Conservation (phyloP, 768 basidiomycete species). For the Coprinopsis marcescibilis region DNA sequence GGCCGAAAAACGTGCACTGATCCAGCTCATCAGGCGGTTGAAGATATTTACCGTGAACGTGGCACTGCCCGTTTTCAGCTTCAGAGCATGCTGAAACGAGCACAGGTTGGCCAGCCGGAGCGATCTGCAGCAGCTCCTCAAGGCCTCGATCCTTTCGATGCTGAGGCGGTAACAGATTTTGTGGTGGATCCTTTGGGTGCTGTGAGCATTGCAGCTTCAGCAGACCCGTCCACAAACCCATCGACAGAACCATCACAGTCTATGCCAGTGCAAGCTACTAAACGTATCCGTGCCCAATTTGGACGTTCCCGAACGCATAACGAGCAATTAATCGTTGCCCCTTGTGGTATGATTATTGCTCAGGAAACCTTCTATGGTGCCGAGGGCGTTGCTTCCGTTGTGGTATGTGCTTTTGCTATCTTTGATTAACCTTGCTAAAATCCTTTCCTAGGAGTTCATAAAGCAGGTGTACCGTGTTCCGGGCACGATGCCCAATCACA, state of each 20-base stretch:
- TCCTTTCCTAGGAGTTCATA: slow-evolving; percentile 15
- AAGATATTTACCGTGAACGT: slow-evolving; percentile 3
- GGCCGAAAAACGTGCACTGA: slow-evolving; percentile 4
- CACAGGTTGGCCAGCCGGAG: slow-evolving; percentile 9
- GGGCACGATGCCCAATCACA: slow-evolving; percentile 16
- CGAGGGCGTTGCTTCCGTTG: slow-evolving; percentile 15
- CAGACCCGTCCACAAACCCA: neutral
- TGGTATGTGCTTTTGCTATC: slow-evolving; percentile 17
- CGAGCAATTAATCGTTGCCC: slow-evolving; percentile 22
- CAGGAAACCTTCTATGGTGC: slow-evolving; percentile 20
- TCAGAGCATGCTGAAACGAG: slow-evolving; percentile 1
- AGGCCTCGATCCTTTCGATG: neutral
- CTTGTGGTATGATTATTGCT: slow-evolving; percentile 25
- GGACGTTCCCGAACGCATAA: slow-evolving; percentile 22
- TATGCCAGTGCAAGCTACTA: too few species aligned
- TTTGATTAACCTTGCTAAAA: slow-evolving; percentile 1
- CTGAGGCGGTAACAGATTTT: neutral
- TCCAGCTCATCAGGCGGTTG: slow-evolving; percentile 8
- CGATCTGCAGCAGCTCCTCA: neutral
- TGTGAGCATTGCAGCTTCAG: neutral
- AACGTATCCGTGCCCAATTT: slow-evolving; percentile 17
- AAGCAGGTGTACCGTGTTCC: slow-evolving; percentile 11
- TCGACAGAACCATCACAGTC: too few species aligned
- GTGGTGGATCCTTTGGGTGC: neutral
- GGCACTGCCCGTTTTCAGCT: slow-evolving; percentile 10